Percentiles rank a stretch among this genome's conserved stretches.
Conservation (phyloP, 306 rosid genomes). For the Abrus pulchellus region DNA sequence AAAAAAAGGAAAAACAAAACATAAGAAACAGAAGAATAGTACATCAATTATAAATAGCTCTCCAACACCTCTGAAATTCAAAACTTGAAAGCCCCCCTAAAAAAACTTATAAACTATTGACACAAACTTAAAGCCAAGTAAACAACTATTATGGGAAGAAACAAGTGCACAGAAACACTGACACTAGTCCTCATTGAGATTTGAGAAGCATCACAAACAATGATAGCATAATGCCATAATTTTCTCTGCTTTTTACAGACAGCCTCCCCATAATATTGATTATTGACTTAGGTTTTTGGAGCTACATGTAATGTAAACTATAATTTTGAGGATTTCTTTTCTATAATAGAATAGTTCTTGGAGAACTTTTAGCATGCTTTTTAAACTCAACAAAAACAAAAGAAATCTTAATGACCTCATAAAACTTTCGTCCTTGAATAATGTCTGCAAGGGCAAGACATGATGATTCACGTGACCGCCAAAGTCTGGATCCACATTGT, state of each 20-base stretch:
- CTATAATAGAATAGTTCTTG: constrained; percentile 10
- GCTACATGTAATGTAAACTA: constrained; percentile 17
- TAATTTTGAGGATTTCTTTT: constrained; percentile 21
- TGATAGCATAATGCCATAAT: constrained; percentile 17
- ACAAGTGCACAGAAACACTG: constrained; percentile 18
- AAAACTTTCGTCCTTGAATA: constrained; percentile 86
- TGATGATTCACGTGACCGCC: constrained; percentile 97
- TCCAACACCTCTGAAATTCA: not conserved
- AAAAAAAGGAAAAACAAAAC: not conserved
- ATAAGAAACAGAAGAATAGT: not conserved
- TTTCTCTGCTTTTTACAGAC: constrained; percentile 5
- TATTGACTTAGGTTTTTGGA: constrained; percentile 10
- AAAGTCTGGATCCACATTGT: constrained; percentile 96
- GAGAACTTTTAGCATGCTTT: constrained; percentile 26
- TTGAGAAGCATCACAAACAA: constrained; percentile 33
- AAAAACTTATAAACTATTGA: constrained; percentile 7
- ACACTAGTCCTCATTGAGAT: constrained; percentile 13
- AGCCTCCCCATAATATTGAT: constrained; percentile 9
- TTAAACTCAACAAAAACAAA: constrained; percentile 25
- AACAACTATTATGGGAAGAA: constrained; percentile 22
- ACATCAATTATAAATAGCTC: not conserved
- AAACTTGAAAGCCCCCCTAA: constrained; percentile 9
- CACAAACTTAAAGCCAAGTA: constrained; percentile 23
- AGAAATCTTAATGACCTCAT: constrained; percentile 67
- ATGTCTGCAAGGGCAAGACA: constrained; percentile 95